Percentiles rank a stretch among this genome's conserved stretches.
phyloP scores from a whole-genome alignment of 1,139 yeast genomes.

The Hyphopichia wangnamkhiaoensis region DNA sequence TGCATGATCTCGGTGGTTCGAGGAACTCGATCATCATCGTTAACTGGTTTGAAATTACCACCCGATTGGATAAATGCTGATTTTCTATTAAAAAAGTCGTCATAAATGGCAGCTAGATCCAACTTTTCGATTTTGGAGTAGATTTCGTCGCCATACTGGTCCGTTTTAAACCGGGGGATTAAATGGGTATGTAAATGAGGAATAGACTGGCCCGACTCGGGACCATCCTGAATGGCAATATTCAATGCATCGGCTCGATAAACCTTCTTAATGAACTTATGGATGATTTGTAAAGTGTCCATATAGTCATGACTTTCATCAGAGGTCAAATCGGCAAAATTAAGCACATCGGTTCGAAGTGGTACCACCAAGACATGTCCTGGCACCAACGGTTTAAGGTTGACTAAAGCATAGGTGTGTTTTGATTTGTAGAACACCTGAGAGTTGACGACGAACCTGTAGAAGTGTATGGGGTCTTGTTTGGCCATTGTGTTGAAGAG shows the following conservation, averaged over 20 bases:
- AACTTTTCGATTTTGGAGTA: conserved; percentile 58
- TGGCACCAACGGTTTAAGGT: conserved; percentile 83
- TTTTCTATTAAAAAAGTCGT: conserved; percentile 33
- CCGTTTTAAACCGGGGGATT: conserved; percentile 71
- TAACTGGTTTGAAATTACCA: conserved; percentile 39
- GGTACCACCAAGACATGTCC: conserved; percentile 94
- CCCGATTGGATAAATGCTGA: conserved; percentile 16
- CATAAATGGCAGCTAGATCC: conserved; percentile 33
- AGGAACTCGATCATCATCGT: conserved; percentile 50
- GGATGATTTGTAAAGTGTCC: conserved; percentile 69
- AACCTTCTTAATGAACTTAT: conserved; percentile 59
- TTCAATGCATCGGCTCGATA: conserved; percentile 82
- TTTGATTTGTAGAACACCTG: conserved; percentile 63
- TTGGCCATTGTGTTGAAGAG: conserved; percentile 2
- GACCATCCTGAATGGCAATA: conserved; percentile 93
- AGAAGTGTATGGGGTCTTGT: conserved; percentile 39
- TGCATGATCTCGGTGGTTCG: conserved; percentile 64
- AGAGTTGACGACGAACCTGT: conserved; percentile 57
- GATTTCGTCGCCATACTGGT: conserved; percentile 72
- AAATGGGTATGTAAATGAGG: conserved; percentile 94
- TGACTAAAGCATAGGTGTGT: conserved; percentile 78
- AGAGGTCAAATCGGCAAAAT: conserved; percentile 65
- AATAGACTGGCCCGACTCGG: conserved; percentile 90
- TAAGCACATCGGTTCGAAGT: conserved; percentile 52
- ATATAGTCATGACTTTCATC: conserved; percentile 82